Evolutionary conservation across 129 eudicot genomes (phyloP).

Genomic region (Artemisia argyi): DNA sequence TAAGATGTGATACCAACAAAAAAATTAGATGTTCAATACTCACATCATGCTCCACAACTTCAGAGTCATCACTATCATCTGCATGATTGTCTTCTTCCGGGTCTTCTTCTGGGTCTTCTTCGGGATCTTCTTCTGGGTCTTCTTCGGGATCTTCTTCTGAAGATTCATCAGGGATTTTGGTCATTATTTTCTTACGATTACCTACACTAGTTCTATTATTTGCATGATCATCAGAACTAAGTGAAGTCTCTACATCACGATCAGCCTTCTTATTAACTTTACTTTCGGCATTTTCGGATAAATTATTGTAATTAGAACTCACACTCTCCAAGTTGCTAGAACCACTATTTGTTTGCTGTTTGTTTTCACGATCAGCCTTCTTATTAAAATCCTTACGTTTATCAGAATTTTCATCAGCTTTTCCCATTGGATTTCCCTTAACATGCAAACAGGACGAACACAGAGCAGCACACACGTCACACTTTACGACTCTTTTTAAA

Average conservation of each 20-base stretch:
- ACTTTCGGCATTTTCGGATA: conserved; percentile 49
- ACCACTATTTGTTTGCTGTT: conserved; percentile 42
- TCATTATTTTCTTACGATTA: conserved; percentile 16
- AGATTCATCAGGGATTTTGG: conserved; percentile 20
- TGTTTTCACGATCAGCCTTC: conserved; percentile 22
- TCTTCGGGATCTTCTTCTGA: conserved; percentile 28
- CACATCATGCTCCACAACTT: conserved; percentile 81
- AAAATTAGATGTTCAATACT: conserved; percentile 31
- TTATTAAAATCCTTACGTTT: conserved; percentile 33
- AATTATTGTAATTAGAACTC: conserved; percentile 41
- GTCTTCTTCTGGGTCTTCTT: conserved; percentile 26
- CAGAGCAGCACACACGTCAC: conserved; percentile 59
- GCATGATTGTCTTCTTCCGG: conserved; percentile 35
- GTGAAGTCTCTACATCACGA: conserved; percentile 27
- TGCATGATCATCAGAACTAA: conserved; percentile 24
- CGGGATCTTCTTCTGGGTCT: conserved; percentile 30
- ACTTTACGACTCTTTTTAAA: conserved; percentile 37
- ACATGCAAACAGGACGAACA: conserved; percentile 48
- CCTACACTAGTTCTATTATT: conserved; percentile 12
- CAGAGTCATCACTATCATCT: conserved; percentile 77
- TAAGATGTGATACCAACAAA: background rate
- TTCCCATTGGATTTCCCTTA: conserved; percentile 46
- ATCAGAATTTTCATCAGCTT: conserved; percentile 46
- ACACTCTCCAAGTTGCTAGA: conserved; percentile 39
- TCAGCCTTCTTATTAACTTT: conserved; percentile 17